Evolutionary conservation across 257 asterid species (phyloP).

Genomic region (Solanum rostratum): DNA sequence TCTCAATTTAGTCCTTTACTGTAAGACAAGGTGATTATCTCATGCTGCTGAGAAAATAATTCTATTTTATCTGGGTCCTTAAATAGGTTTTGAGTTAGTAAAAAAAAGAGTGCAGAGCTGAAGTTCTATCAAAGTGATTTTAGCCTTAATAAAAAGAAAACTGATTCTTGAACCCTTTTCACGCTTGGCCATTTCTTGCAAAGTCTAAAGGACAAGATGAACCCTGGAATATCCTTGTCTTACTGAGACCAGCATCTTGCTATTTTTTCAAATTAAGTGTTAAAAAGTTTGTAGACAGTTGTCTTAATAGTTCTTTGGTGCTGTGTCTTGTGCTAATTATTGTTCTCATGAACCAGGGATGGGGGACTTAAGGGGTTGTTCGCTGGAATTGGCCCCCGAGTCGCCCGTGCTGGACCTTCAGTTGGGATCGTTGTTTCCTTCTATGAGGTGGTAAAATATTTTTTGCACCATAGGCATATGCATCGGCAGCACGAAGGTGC

Average conservation of each 20-base stretch:
- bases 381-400: slow-evolving; percentile 62
- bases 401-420: slow-evolving; percentile 84
- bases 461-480: slow-evolving; percentile 24
- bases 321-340: background rate
- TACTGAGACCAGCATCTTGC: background rate
- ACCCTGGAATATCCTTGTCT: background rate
- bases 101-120: background rate
- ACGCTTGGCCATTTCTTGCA: background rate
- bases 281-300: background rate
- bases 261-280: background rate
- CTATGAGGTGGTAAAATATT: slow-evolving; percentile 60
- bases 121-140: background rate
- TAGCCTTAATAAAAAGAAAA: background rate
- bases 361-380: slow-evolving; percentile 63
- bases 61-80: background rate
- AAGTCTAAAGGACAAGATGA: background rate
- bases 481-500: background rate
- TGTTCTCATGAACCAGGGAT: slow-evolving; percentile 28
- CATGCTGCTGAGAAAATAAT: background rate
- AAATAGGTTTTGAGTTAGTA: background rate
- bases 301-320: background rate
- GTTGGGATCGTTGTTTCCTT: slow-evolving; percentile 82
- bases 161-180: background rate
- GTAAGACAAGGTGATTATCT: background rate
- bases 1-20: background rate